phyloP scores from a whole-genome alignment of 2,329 filamentous ascomycete species.

The Penicillium sp. region DNA sequence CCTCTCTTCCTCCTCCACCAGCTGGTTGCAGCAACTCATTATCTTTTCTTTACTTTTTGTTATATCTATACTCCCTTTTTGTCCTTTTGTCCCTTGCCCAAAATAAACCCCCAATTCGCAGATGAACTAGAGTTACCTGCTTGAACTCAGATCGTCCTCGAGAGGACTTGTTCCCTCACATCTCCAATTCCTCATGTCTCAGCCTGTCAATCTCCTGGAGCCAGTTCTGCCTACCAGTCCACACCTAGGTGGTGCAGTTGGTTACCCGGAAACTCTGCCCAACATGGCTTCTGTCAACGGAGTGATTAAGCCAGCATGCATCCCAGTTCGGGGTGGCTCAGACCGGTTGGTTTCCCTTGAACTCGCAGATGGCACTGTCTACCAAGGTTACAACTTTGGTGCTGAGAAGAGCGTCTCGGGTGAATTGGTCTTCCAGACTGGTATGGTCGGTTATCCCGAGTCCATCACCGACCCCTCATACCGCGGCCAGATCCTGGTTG shows the following conservation, averaged over 20 bases:
- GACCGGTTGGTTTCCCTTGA: slow-evolving; percentile 78
- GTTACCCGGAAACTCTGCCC: slow-evolving; percentile 33
- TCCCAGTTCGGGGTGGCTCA: slow-evolving; percentile 52
- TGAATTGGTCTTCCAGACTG: slow-evolving; percentile 98
- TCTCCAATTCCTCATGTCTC: slow-evolving; percentile 29
- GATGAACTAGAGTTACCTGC: slow-evolving; percentile 39
- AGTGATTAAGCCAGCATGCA: slow-evolving; percentile 58
- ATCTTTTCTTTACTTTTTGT: slow-evolving; percentile 10
- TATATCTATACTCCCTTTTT: slow-evolving; percentile 15
- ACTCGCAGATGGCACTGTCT: slow-evolving; percentile 85
- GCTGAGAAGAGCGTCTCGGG: slow-evolving; percentile 90
- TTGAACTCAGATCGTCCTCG: slow-evolving; percentile 34
- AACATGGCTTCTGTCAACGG: slow-evolving; percentile 33
- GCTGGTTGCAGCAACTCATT: slow-evolving; percentile 11
- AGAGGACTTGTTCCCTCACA: slow-evolving; percentile 36
- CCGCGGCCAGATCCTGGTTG: slow-evolving; percentile 90
- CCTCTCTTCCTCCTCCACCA: slow-evolving; percentile 22
- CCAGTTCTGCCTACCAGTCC: slow-evolving; percentile 39
- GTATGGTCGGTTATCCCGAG: slow-evolving; percentile 98
- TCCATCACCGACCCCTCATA: slow-evolving; percentile 86
- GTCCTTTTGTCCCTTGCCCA: background rate
- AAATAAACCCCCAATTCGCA: slow-evolving; percentile 16
- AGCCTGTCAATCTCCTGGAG: slow-evolving; percentile 30
- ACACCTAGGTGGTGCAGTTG: slow-evolving; percentile 41
- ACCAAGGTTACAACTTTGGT: slow-evolving; percentile 95